These are phyloP conservation scores for Botryobasidium botryosum DNA, from an alignment of 768 basidiomycete species.

Conservation along the genomic window DNA sequence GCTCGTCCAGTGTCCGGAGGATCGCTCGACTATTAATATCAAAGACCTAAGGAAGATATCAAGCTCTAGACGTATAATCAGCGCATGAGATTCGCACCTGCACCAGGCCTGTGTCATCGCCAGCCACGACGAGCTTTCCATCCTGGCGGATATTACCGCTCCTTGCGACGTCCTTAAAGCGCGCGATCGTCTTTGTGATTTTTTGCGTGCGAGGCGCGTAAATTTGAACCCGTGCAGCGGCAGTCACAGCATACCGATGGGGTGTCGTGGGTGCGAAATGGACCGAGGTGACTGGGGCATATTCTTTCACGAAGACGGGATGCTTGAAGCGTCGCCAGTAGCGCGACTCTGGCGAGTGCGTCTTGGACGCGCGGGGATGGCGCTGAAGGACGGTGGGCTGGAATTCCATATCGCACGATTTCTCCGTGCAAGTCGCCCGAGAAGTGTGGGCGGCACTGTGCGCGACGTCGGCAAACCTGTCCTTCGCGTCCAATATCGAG, in stretches of 20 bases:
- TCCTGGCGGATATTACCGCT: slow-evolving; percentile 79
- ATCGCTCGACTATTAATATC: slow-evolving; percentile 89
- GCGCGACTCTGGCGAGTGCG: slow-evolving; percentile 56
- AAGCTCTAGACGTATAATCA: background rate
- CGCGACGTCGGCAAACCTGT: too few relatives aligned
- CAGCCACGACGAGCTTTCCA: slow-evolving; percentile 89
- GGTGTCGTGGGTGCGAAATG: slow-evolving; percentile 81
- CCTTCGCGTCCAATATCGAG: too few relatives aligned
- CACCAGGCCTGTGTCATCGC: slow-evolving; percentile 83
- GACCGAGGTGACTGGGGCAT: slow-evolving; percentile 85
- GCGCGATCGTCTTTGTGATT: slow-evolving; percentile 85
- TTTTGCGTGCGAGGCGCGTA: slow-evolving; percentile 95
- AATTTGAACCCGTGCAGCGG: slow-evolving; percentile 83
- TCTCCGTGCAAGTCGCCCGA: too few relatives aligned
- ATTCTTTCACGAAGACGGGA: slow-evolving; percentile 93
- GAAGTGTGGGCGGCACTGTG: too few relatives aligned
- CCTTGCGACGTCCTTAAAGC: slow-evolving; percentile 92
- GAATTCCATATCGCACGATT: slow-evolving; percentile 84
- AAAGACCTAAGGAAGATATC: slow-evolving; percentile 41
- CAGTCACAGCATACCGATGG: slow-evolving; percentile 90
- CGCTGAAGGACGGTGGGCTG: slow-evolving; percentile 50
- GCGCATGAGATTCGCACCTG: slow-evolving; percentile 28
- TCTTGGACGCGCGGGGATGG: slow-evolving; percentile 41
- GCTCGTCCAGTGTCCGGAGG: slow-evolving; percentile 76
- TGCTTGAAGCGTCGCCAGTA: slow-evolving; percentile 80